Evolutionary conservation across 2,329 filamentous ascomycete genomes (phyloP), one percentile per base, ranked within the genome.

Genomic region (Diaporthe helianthi): DNA sequence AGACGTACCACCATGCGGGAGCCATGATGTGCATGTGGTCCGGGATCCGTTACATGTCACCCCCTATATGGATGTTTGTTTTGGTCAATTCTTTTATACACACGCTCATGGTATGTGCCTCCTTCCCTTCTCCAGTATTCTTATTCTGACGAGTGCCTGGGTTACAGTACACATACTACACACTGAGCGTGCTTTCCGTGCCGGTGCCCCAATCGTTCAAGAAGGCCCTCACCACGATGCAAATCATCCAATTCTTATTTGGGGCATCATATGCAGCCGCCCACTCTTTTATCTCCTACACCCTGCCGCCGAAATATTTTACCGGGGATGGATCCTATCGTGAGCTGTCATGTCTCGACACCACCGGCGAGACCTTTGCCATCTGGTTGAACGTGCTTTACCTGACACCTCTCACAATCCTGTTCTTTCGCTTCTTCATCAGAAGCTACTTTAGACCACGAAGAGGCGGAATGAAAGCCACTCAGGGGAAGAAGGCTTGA

Each of bases 21-120:
- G 96, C 96, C 70, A 98, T 99, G 95, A 88, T 98, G 85, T 97
- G 93, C 83, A 98, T 98, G 95, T 99, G 96, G 96, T 94, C 95
- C 73, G 96, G 94, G 68, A 97, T 98, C 79, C 91, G 94, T 72
- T 97, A 92, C 85, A 97, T 97, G 93, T 91, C 93, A 65, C 87
- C 93, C 66, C 95, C 96, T 10, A 98, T 99, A 80, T 98, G 94
- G 94, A 93, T 98, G 86, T 99, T 99, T 79, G 92, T 92, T 63
- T 89, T 97, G 75, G 89, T 98, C 78, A 99, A 99, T 85, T 97
- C 94, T 4, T 91, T 89, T 71, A 97, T 99, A 75, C 96, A 99
- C 79, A 89, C 94, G 47, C 83, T 98, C 81, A 99, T 99, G 96
- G 94, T 97, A 85, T 22, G 19, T 38, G 3, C 49, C 26, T 6